phyloP scores from a whole-genome alignment of 2,329 filamentous ascomycete species.

The Sporothrix dimorphospora region DNA sequence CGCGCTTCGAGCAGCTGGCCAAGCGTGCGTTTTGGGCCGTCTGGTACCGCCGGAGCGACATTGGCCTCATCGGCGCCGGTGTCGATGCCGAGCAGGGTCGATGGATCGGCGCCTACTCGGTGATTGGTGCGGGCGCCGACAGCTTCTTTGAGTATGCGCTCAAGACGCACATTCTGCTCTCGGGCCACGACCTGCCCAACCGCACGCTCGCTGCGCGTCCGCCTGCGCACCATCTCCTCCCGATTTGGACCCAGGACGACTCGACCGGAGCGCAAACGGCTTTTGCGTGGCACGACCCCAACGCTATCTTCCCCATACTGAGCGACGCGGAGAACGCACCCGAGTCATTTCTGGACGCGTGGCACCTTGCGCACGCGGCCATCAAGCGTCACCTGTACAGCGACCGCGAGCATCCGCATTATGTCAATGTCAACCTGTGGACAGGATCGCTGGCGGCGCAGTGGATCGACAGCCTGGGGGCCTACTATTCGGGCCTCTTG shows the following conservation, averaged over 20 bases:
- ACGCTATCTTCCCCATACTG: constrained; percentile 62
- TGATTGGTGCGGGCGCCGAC: constrained; percentile 94
- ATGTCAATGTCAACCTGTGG: constrained; percentile 84
- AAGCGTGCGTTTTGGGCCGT: constrained; percentile 97
- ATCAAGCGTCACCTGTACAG: constrained; percentile 93
- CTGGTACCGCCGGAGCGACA: constrained; percentile 83
- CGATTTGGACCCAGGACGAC: constrained; percentile 17
- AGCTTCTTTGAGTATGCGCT: constrained; percentile 99
- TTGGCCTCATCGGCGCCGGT: constrained; percentile 86
- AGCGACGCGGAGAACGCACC: constrained; percentile 69
- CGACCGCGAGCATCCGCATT: constrained; percentile 82
- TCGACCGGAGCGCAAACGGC: constrained; percentile 7
- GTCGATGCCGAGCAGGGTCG: constrained; percentile 85
- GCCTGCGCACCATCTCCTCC: constrained; percentile 11
- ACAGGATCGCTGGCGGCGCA: constrained; percentile 87
- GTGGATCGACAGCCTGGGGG: constrained; percentile 95
- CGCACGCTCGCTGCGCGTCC: constrained; percentile 37
- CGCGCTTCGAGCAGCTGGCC: constrained; percentile 83
- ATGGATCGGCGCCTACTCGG: constrained; percentile 88
- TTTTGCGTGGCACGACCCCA: constrained; percentile 64
- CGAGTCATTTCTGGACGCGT: constrained; percentile 77
- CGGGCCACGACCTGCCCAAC: constrained; percentile 68
- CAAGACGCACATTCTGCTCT: constrained; percentile 89
- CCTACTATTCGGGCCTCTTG: constrained; percentile 90
- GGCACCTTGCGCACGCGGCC: constrained; percentile 82